Evolutionary conservation across 164 flowering plant species (phyloP).

Genomic region (Nymphaea thermarum): DNA sequence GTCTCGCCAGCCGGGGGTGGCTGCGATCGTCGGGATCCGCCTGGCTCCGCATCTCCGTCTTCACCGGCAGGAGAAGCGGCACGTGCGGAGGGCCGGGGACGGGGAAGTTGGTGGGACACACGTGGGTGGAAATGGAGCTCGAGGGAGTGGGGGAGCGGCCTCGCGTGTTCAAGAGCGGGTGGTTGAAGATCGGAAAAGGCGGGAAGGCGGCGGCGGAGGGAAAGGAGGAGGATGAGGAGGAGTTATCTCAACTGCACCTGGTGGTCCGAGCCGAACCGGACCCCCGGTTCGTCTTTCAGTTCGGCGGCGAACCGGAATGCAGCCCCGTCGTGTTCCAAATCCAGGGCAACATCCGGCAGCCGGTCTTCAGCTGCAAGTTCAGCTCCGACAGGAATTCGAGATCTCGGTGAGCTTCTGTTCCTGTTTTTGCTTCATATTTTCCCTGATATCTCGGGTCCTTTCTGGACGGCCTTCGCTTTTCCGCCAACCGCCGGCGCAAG

Average conservation of each 20-base stretch:
- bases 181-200: constrained; percentile 52
- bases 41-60: not conserved
- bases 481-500: no score
- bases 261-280: constrained; percentile 80
- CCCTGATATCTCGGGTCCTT: not conserved
- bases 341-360: constrained; percentile 75
- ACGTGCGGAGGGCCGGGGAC: not conserved
- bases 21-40: not conserved
- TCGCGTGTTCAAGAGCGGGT: constrained; percentile 52
- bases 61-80: not conserved
- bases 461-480: not conserved
- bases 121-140: not conserved
- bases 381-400: constrained; percentile 71
- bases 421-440: not conserved
- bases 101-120: not conserved
- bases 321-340: constrained; percentile 92
- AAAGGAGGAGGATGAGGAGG: not conserved
- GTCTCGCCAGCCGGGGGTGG: not conserved
- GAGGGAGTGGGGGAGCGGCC: not conserved
- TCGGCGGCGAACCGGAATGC: constrained; percentile 94
- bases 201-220: constrained; percentile 1
- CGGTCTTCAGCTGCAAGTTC: constrained; percentile 95
- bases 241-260: constrained; percentile 44
- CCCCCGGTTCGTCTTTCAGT: constrained; percentile 86
- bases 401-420: constrained; percentile 38